A percentile compares a stretch with the other conserved stretches of the same genome.
These are phyloP conservation scores for Posidonia australis DNA, from an alignment of 106 monocot genomes.

Conservation along the genomic window DNA sequence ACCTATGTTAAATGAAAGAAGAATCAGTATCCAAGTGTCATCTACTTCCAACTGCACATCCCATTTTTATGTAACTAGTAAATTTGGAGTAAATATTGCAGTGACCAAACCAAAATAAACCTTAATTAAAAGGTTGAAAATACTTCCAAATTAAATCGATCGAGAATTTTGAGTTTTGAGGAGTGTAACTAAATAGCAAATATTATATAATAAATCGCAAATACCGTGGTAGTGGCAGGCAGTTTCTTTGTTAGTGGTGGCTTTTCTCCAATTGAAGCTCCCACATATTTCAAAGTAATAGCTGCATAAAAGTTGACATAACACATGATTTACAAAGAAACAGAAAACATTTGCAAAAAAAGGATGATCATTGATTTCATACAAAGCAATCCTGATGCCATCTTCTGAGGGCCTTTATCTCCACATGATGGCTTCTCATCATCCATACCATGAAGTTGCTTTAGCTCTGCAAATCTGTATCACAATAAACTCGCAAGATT, in stretches of 20 bases:
- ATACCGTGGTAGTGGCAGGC: slow-evolving; percentile 79
- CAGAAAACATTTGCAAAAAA: background rate
- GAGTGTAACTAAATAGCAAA: too few relatives aligned
- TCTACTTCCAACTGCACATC: too few relatives aligned
- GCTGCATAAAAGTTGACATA: slow-evolving; percentile 24
- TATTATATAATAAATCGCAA: background rate
- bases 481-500: background rate
- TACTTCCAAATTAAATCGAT: background rate
- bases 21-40: background rate
- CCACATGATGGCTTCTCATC: slow-evolving; percentile 57
- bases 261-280: slow-evolving; percentile 88
- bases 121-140: too few relatives aligned
- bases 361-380: slow-evolving; percentile 7
- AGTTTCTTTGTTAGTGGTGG: slow-evolving; percentile 59
- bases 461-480: slow-evolving; percentile 65
- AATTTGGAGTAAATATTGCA: too few relatives aligned
- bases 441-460: slow-evolving; percentile 64
- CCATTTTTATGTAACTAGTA: background rate
- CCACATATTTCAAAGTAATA: slow-evolving; percentile 80
- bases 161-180: background rate
- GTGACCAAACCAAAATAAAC: too few relatives aligned
- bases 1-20: slow-evolving; percentile 31
- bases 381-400: slow-evolving; percentile 77
- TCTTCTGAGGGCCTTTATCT: slow-evolving; percentile 49
- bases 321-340: background rate